Base-by-base conservation (phyloP, 2,329 filamentous ascomycete genomes). In the Fusarium hainanense region DNA sequence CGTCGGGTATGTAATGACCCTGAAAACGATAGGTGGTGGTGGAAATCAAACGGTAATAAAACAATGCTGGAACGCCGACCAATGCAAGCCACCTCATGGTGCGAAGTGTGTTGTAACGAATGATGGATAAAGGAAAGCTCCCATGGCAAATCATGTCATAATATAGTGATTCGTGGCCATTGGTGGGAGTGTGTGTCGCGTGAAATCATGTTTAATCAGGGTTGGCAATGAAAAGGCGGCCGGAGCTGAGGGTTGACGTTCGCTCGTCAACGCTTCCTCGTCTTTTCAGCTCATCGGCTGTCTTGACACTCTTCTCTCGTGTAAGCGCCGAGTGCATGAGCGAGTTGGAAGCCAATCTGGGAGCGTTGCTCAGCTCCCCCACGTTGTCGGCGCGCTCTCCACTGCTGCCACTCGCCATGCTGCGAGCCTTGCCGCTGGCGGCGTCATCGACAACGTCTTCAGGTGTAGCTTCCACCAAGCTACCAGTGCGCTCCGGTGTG, bases 261-360 rank as follows among this genome's bases (percentile, higher is more conserved):
- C 92, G 85, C 79, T 96, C 93, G 77, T 96, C 93, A 50, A 97
- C 92, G 76, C 93, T 96, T 59, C 93, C 93, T 75, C 92, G 86
- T 72, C 93, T 85, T 74, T 86, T 87, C 58, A 97, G 82, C 68
- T 95, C 93, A 25, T 93, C 92, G 6, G 87, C 85, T 55, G 85
- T 89, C 81, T 89, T 90, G 57, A 87, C 83, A 75, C 87, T 90
- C 83, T 90, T 90, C 76, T 90, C 87, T 66, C 89, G 84, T 21
- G 88, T 86, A 54, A 90, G 77, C 9, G 85, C 82, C 9, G 87
- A 85, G 71, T 89, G 83, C 72, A 86, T 81, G 41, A 86, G 78
- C 52, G 87, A 90, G 66, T 90, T 90, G 74, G 82, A 83, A 3
- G 88, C 88, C 65, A 90, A 77, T 61, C 85, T 82, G 4, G 84